phyloP scores from a whole-genome alignment of 2,329 filamentous ascomycete species.

The Capronia americana region DNA sequence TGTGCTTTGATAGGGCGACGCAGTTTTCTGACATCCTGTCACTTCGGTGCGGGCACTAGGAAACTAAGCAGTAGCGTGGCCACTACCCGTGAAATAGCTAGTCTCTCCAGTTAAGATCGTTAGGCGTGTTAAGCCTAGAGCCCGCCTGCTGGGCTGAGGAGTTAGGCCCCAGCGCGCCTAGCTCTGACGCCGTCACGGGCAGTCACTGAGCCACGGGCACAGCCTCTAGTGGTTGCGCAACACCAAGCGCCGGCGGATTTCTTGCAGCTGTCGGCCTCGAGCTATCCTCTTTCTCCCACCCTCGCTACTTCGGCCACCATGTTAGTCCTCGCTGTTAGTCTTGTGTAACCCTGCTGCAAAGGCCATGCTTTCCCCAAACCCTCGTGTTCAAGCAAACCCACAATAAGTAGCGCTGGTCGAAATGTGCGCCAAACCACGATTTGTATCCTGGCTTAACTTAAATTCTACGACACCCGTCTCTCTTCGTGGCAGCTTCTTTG shows the following conservation, averaged over 20 bases:
- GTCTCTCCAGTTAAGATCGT: constrained; percentile 14
- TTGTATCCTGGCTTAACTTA: constrained; percentile 28
- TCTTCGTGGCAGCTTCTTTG: neutral
- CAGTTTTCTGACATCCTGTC: constrained; percentile 12
- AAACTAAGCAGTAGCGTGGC: constrained; percentile 16
- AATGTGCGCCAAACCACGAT: constrained; percentile 18
- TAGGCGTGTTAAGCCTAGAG: constrained; percentile 10
- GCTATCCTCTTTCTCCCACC: constrained; percentile 7
- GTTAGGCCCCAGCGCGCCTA: constrained; percentile 15
- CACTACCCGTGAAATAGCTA: constrained; percentile 15
- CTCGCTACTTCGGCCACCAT: constrained; percentile 29
- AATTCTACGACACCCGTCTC: constrained; percentile 25
- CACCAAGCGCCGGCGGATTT: constrained; percentile 27
- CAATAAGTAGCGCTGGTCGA: constrained; percentile 13
- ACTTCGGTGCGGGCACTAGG: constrained; percentile 1
- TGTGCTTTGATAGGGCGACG: constrained; percentile 23
- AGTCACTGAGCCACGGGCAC: neutral
- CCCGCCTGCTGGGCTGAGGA: constrained; percentile 1
- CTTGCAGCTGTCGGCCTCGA: constrained; percentile 25
- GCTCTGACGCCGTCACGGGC: constrained; percentile 13
- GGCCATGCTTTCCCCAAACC: constrained; percentile 7
- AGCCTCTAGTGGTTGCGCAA: constrained; percentile 18
- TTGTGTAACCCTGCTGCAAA: constrained; percentile 35
- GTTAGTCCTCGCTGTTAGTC: constrained; percentile 32
- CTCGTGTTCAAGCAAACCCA: constrained; percentile 8